Base-by-base conservation (phyloP, 805 yeast genomes). In the Wickerhamiella azyma region DNA sequence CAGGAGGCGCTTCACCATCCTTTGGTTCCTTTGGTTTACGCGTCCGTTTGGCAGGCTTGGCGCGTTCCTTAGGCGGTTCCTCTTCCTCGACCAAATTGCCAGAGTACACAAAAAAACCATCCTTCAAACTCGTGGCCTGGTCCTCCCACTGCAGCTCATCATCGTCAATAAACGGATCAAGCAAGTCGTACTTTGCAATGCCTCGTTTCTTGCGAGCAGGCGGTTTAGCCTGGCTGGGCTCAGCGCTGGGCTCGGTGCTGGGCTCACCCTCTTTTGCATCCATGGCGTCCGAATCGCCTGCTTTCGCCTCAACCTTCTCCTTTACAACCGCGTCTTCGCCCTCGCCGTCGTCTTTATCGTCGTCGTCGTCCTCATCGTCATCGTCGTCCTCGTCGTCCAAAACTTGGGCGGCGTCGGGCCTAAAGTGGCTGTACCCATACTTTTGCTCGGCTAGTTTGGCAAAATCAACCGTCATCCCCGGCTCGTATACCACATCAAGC, bases 81-180 rank as follows among this genome's bases (percentile, higher is more conserved):
- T 43, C 41, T 29, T 55, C 52, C 26, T 55, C 88, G 26, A 81
- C 77, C 49, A 89, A 66, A 2, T 94, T 94, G 0, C 99, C 99
- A 68, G 86, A 84, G 62, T 79, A 92, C 0, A 92, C 96, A 54
- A 89, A 92, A 60, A 88, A 92, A 1, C 97, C 98, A 58, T 92
- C 97, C 53, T 82, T 82, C 6, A 33, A 17, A 1, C 89, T 78
- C 2, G 89, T 88, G 8, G 94, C 78, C 56, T 83, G 94, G 61
- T 88, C 96, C 63, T 92, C 98, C 82, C 92, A 82, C 48, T 77
- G 74, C 54, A 86, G 67, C 63, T 92, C 99, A 13, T 85, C 75
- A 63, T 92, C 98, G 65, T 92, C 99, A 48, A 92, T 92, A 58
- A 92, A 92, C 2, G 97, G 98, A 62, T 92, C 99, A 50, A 83